Evolutionary conservation across 345 rosid species (phyloP), one percentile per base, ranked within the genome.

Genomic region (Excoecaria cochinchinensis): DNA sequence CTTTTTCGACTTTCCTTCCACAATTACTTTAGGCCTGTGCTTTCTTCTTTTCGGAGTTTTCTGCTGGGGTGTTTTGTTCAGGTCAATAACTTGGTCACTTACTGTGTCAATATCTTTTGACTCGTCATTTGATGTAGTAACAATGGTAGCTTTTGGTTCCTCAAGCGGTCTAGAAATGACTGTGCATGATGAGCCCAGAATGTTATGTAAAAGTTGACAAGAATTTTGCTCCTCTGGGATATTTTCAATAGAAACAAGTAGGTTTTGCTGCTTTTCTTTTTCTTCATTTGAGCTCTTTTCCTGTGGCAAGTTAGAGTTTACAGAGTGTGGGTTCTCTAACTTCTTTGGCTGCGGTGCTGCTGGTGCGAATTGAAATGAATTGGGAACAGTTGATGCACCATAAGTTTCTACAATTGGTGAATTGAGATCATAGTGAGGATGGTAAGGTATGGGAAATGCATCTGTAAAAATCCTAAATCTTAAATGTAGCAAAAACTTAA

Each of bases 361-460:
- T 53, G 84, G 83, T 71, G 82, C 53, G 55, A 77, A 57, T n/a
- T 76, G 88, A 70, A 85, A 71, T 57, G 85, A 74, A 67, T 72
- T 65, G 58, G 74, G 70, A 47, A 72, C 65, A 51, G 71, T 69
- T 25, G 81, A 79, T 62, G 82, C 77, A 51, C 76, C 76, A 62
- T 69, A 81, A 38, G 65, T 86, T 80, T 87, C 90, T 78, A 75
- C 56, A 81, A 82, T 84, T 24, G 87, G 85, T 69, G 85, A 76
- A 83, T 84, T 90, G 64, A 82, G 75, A 79, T 87, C 83, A 79
- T 84, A 83, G 74, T 69, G 74, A 14, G 82, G 78, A 50, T 48
- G 80, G 62, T 65, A 81, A 76, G 84, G 64, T 81, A 75, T 42
- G 21, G 88, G 88, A 79, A 81, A 69, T 69, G 71, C 90, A 82